Base-by-base conservation (phyloP, 805 yeast genomes). In the Monosporozyma aquatica region DNA sequence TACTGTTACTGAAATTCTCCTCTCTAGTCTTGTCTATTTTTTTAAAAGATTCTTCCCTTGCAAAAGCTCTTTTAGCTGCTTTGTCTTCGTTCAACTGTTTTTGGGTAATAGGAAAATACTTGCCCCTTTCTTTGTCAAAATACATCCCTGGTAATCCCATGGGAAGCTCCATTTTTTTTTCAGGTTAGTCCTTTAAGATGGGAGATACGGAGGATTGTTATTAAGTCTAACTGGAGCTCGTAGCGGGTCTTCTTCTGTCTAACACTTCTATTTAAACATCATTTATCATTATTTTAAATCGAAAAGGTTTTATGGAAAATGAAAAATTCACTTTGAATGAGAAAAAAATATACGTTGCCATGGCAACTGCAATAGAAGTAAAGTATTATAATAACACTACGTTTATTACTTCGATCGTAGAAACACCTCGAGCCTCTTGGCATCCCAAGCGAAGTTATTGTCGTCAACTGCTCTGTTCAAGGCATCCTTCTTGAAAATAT, bases 401-500 rank as follows among this genome's bases (percentile, higher is more conserved):
- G n/a, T n/a, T n/a, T n/a, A 9, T 14, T 22, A 35, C 11, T 24
- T 24, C 3, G 23, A 24, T 26, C 59, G 45, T 23, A 45, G 46
- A 38, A 52, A 59, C 35, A 59, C 52, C 26, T 54, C 38, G 27
- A 59, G 40, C 3, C 44, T 25, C 3, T 49, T 41, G 2, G 51
- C 51, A 43, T 66, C 62, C 54, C 72, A 58, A 3, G 28, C 38
- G 37, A 62, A 67, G 1, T 48, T 40, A 3, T 62, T 63, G 3
- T 49, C 35, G 22, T 55, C 55, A 0, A 73, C 70, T 0, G 63
- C 52, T 24, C 55, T 49, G 47, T 74, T 75, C 40, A 66, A 61
- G 14, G 51, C 50, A 5, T 60, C 57, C 42, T 67, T 69, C 45
- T 66, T 70, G 55, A 78, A 78, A 7, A 73, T 50, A 49, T 61